Conservation (phyloP, 2,329 filamentous ascomycete genomes). For the Fusarium sp. region DNA sequence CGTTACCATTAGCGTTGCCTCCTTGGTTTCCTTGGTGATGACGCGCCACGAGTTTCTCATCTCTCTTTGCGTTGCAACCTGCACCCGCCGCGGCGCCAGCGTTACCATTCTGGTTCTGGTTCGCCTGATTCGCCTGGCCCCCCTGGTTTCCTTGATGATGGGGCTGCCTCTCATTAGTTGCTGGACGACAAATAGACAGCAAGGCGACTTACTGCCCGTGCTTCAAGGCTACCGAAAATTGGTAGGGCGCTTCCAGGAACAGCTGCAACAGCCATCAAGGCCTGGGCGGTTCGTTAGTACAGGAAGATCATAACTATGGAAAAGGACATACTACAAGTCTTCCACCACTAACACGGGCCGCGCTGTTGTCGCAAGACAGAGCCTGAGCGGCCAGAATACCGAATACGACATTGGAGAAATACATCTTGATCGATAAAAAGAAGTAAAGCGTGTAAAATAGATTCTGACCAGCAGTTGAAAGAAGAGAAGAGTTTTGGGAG, state of each 20-base stretch:
- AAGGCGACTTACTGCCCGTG: neutral
- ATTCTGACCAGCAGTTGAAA: constrained; percentile 28
- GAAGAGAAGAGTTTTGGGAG: constrained; percentile 1
- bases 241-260: neutral
- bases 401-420: neutral
- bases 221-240: neutral
- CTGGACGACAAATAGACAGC: rapidly evolving
- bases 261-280: neutral
- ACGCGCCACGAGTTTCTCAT: constrained; percentile 16
- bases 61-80: constrained; percentile 24
- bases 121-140: constrained; percentile 2
- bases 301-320: rapidly evolving
- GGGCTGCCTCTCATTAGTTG: neutral
- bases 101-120: constrained; percentile 7
- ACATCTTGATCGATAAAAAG: neutral
- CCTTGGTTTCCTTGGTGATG: constrained; percentile 21
- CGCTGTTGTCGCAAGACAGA: neutral
- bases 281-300: neutral
- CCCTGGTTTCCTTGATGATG: neutral
- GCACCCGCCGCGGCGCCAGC: neutral
- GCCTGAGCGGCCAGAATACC: neutral
- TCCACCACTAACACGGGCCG: neutral
- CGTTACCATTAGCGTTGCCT: constrained; percentile 8
- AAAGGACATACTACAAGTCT: neutral
- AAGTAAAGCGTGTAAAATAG: neutral